Conservation (phyloP, 2,329 filamentous ascomycete genomes). For the Aspergillus pseudotamarii region DNA sequence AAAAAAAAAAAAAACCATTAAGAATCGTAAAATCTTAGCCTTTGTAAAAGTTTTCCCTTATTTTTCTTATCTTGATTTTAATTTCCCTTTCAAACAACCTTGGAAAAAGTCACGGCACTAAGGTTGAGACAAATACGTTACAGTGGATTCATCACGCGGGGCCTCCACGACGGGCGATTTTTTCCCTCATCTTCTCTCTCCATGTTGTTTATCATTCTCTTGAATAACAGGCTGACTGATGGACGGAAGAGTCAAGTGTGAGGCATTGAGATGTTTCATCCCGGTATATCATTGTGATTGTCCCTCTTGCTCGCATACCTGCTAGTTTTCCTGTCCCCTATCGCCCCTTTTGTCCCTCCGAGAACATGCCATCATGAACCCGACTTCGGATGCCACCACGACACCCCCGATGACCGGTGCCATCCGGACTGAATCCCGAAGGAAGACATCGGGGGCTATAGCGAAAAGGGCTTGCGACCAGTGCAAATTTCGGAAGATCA, state of each 20-base stretch:
- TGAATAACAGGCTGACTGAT: constrained; percentile 1
- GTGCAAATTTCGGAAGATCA: constrained; percentile 45
- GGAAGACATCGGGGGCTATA: constrained; percentile 25
- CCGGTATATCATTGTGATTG: neutral
- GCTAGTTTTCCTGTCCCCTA: neutral
- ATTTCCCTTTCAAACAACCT: neutral
- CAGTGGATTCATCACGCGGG: constrained; percentile 1
- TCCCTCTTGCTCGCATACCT: neutral
- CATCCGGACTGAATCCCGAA: constrained; percentile 29
- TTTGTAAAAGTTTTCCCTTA: neutral
- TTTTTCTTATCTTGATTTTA: neutral
- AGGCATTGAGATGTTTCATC: neutral
- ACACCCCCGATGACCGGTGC: constrained; percentile 22
- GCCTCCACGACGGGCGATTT: neutral
- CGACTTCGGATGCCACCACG: constrained; percentile 21
- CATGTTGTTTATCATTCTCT: neutral
- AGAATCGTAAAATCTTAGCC: neutral
- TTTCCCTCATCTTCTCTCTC: neutral
- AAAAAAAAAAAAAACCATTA: neutral
- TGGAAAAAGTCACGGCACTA: neutral
- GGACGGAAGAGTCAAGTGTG: neutral
- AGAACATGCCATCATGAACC: constrained; percentile 31
- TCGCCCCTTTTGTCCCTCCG: neutral
- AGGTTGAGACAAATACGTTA: neutral
- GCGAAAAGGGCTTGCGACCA: constrained; percentile 46